These are phyloP conservation scores for Cryptosporidium sp. DNA, from an alignment of 169 alveolate genomes.

Conservation along the genomic window DNA sequence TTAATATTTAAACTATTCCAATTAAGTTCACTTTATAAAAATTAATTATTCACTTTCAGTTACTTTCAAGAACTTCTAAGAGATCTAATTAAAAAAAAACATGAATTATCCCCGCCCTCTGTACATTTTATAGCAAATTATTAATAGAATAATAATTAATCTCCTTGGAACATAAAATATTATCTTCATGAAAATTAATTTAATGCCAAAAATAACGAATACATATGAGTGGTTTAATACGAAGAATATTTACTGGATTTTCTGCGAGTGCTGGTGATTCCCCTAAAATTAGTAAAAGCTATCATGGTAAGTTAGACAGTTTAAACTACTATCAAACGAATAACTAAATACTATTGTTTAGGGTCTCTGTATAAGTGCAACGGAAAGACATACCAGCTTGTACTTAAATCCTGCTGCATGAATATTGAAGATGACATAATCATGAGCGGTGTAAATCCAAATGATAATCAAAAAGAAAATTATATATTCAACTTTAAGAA, in stretches of 20 bases:
- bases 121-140: too few relatives aligned
- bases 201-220: not conserved
- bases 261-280: not conserved
- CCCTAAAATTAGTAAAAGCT: conserved; percentile 1
- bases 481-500: conserved; percentile 47
- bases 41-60: too few relatives aligned
- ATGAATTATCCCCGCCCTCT: not conserved
- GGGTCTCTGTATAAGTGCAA: conserved; percentile 53
- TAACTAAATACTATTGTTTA: not conserved
- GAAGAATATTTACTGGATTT: conserved; percentile 36
- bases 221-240: conserved; percentile 48
- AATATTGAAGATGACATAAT: conserved; percentile 21
- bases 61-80: not conserved
- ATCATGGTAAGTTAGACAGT: conserved; percentile 52
- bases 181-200: too few relatives aligned
- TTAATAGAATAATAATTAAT: too few relatives aligned
- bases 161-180: too few relatives aligned
- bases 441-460: conserved; percentile 25
- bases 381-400: conserved; percentile 44
- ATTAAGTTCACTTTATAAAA: not conserved
- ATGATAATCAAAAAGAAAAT: conserved; percentile 38
- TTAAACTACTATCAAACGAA: not conserved
- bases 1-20: not conserved
- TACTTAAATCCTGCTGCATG: conserved; percentile 38
- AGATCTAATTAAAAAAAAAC: not conserved